A percentile compares a stretch with the other conserved stretches of the same genome.
These are phyloP conservation scores for Cladophialophora psammophila DNA, from an alignment of 2,329 filamentous ascomycete species.

Conservation along the genomic window DNA sequence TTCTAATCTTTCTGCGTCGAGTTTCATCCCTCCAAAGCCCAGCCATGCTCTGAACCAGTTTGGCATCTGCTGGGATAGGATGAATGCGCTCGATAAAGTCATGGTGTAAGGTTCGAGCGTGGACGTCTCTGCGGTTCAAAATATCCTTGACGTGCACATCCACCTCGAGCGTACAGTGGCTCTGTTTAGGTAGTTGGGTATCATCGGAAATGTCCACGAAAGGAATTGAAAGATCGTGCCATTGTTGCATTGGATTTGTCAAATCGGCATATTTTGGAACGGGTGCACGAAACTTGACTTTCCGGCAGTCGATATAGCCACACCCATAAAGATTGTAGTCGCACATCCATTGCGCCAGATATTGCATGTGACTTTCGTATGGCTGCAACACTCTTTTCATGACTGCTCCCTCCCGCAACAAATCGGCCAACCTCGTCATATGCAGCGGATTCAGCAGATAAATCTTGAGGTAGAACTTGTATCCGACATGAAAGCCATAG, in stretches of 20 bases:
- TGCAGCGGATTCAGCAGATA: slow-evolving; percentile 88
- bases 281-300: slow-evolving; percentile 75
- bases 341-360: slow-evolving; percentile 94
- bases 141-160: slow-evolving; percentile 91
- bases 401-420: slow-evolving; percentile 86
- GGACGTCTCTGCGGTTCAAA: slow-evolving; percentile 77
- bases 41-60: slow-evolving; percentile 92
- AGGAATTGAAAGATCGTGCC: slow-evolving; percentile 79
- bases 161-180: slow-evolving; percentile 87
- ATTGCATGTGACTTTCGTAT: slow-evolving; percentile 92
- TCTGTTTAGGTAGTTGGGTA: slow-evolving; percentile 73
- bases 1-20: slow-evolving; percentile 74
- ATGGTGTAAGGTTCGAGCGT: slow-evolving; percentile 81
- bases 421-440: slow-evolving; percentile 85
- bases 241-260: slow-evolving; percentile 70
- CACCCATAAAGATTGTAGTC: slow-evolving; percentile 98
- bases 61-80: slow-evolving; percentile 71
- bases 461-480: slow-evolving; percentile 89
- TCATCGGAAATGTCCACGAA: slow-evolving; percentile 67
- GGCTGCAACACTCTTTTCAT: slow-evolving; percentile 86
- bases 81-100: slow-evolving; percentile 78
- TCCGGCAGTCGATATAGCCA: slow-evolving; percentile 77
- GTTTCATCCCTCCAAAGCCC: slow-evolving; percentile 92
- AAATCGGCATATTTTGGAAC: slow-evolving; percentile 73
- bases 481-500: slow-evolving; percentile 94